Conservation (phyloP, 768 basidiomycete species). For the Omphalotus guepiniiformis region DNA sequence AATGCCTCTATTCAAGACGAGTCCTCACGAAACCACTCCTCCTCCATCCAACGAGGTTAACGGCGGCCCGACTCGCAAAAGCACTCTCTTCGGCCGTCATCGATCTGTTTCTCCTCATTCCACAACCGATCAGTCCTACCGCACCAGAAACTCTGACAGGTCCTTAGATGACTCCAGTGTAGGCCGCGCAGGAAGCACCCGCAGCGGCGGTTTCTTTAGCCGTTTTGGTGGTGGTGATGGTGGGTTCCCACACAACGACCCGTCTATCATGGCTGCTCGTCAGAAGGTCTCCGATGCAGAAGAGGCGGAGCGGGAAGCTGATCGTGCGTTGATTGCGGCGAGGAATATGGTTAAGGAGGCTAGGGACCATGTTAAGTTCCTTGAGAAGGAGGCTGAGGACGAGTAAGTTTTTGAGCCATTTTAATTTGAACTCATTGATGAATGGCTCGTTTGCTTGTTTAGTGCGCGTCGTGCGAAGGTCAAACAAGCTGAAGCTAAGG, state of each 20-base stretch:
- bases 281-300: slow-evolving; percentile 32
- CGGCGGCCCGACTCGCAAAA: slow-evolving; percentile 15
- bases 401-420: slow-evolving; percentile 30
- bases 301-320: slow-evolving; percentile 7
- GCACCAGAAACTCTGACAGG: slow-evolving; percentile 16
- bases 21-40: slow-evolving; percentile 11
- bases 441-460: slow-evolving; percentile 5
- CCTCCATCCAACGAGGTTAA: background rate
- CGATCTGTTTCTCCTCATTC: slow-evolving; percentile 15
- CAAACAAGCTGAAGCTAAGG: slow-evolving; percentile 35
- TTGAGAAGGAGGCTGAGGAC: slow-evolving; percentile 35
- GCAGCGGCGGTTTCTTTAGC: slow-evolving; percentile 13
- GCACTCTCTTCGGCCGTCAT: slow-evolving; percentile 16
- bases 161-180: slow-evolving; percentile 7
- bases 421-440: background rate
- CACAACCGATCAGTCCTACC: slow-evolving; percentile 12
- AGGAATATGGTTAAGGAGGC: slow-evolving; percentile 27
- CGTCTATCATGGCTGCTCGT: slow-evolving; percentile 31
- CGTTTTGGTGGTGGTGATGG: background rate
- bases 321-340: background rate
- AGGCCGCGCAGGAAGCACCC: slow-evolving; percentile 9
- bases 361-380: slow-evolving; percentile 30
- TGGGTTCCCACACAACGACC: slow-evolving; percentile 20
- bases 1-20: slow-evolving; percentile 24
- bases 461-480: slow-evolving; percentile 33